Conservation (phyloP, 331 rosid species). For the Stylosanthes scabra region DNA sequence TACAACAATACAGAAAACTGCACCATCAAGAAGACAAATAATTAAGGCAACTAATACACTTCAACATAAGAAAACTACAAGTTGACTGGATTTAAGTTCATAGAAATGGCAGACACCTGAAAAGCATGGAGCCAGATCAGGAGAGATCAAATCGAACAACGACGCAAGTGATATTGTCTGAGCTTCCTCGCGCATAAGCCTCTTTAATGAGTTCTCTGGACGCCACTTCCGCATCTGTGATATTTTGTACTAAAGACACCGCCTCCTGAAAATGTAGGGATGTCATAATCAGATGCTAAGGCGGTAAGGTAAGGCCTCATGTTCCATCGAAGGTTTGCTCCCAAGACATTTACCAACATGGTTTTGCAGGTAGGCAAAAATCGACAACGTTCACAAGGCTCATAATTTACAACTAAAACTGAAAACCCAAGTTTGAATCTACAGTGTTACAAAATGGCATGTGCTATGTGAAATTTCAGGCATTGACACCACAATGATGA, state of each 20-base stretch:
- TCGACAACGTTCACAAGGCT: not conserved
- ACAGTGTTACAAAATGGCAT: not conserved
- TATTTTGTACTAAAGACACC: conserved; percentile 70
- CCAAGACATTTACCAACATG: conserved; percentile 14
- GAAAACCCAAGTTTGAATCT: not conserved
- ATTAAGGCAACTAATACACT: conserved; percentile 13
- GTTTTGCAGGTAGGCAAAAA: not conserved
- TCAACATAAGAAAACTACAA: conserved; percentile 20
- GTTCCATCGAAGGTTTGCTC: conserved; percentile 9
- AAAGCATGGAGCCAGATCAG: conserved; percentile 40
- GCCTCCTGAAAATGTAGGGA: conserved; percentile 67
- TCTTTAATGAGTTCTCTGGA: conserved; percentile 74
- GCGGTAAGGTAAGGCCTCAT: not conserved
- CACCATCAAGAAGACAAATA: conserved; percentile 22
- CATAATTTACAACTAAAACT: not conserved
- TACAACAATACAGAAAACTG: conserved; percentile 30
- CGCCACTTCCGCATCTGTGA: conserved; percentile 79
- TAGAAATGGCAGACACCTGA: conserved; percentile 36
- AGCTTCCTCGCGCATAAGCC: conserved; percentile 81
- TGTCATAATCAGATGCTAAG: conserved; percentile 4
- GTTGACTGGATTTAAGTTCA: conserved; percentile 26
- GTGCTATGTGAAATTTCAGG: conserved; percentile 13
- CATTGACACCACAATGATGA: not conserved
- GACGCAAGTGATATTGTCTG: conserved; percentile 88
- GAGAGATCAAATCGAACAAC: conserved; percentile 79